Evolutionary conservation across 192 early-diverging fungal species (phyloP), one percentile per base, ranked within the genome.

Genomic region (Backusella macrospora): DNA sequence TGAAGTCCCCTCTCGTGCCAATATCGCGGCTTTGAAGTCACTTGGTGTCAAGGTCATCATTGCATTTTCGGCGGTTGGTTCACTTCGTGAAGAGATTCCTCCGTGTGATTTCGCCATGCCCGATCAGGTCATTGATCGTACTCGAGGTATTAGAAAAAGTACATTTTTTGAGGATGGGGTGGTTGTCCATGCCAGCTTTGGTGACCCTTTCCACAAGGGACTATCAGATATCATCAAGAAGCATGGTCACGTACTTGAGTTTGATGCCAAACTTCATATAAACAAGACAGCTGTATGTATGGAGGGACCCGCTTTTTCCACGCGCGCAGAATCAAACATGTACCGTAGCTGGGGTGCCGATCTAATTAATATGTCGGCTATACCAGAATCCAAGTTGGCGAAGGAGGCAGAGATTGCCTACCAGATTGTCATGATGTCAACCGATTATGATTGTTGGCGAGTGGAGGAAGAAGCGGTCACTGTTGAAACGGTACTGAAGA

Each of bases 251-350:
- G 68, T 78, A 4, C 46, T 80, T 5, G 78, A 71, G 38, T 73
- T 72, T 16, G 37, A 37, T 13, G 39, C 38, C 52, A 77, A 71
- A 47, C 82, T 98, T 59, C 97, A 98, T 82, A 68, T 73, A 14
- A 80, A 89, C 72, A 96, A 96, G 79, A 96, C 96, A 1, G 87
- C 93, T 15, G 88, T 99, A 23, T 97, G 95, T 87, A 99, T 99
- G 96, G 97, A 99, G 81, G 98, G 98, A 21, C 97, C 98, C 44
- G 92, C 93, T 9, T 99, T 99, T 88, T 96, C 94, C 16, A 99
- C 98, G 18, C 88, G 96, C 52, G 97, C 97, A 42, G 98, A 99
- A 82, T 98, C 96, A 10, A 86, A 97, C 76, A 80, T 99, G 87
- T 99, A 99, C 87, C 90, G 98, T 37, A 77, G 89, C 43, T 97